Base-by-base conservation (phyloP, 2,329 filamentous ascomycete genomes). In the Ophiosphaerella korrae region DNA sequence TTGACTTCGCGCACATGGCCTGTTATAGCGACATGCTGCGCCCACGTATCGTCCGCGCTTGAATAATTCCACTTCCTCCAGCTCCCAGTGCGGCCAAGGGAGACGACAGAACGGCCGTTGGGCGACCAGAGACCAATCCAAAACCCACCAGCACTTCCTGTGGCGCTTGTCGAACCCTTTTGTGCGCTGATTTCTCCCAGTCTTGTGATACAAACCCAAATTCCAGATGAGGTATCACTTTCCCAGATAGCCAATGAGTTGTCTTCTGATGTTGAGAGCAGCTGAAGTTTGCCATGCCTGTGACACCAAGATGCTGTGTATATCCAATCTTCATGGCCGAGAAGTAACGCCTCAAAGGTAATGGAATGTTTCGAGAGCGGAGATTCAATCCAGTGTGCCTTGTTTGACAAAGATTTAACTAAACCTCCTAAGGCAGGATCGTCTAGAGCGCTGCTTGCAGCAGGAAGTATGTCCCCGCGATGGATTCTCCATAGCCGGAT, bases 311-410 rank as follows among this genome's bases (percentile, higher is more conserved):
- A 80, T 2, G 90, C 87, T 48, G 89, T 95, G 74, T 96, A 97
- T 50, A 99, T 93, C 94, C 94, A 99, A 67, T 99, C 94, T 70
- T 99, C 94, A 68, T 99, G 94, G 7, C 94, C 94, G 2, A 99
- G 83, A 5, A 99, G 82, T 2, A 99, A 79, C 1, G 94, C 94
- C 73, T 99, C 94, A 61, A 99, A 97, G 0, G 92, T 96, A 48
- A 96, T 81, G 6, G 88, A 89, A 73, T 89, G 93, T 58, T 88
- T 87, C 3, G 78, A 79, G 0, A 76, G 78, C 36, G 52, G 23
- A 2, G 84, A 80, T 36, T 83, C 82, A 51, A 99, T 85, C 47
- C 84, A 83, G 70, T 97, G 89, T 0, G 89, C 88, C 75, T 97
- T 97, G 74, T 97, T 97, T 0, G 91, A 90, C 0, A 96, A 80